Base-by-base conservation (phyloP, 2,329 filamentous ascomycete species). In the Sarocladium brachiariae region DNA sequence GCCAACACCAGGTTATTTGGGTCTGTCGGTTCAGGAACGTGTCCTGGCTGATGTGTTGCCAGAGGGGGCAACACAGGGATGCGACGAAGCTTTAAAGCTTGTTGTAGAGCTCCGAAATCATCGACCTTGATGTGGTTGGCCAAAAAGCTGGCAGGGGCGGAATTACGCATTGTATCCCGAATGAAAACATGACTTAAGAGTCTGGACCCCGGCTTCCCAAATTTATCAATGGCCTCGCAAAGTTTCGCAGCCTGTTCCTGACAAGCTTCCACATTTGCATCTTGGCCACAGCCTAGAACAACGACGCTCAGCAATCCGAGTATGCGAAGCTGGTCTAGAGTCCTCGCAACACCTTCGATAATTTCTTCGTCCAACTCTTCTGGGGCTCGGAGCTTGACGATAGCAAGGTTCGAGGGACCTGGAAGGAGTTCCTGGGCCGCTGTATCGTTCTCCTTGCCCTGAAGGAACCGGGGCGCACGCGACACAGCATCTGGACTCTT, bases 241-340 rank as follows among this genome's bases (percentile, higher is more conserved):
- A 96, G 71, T 38, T 89, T 82, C 58, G 84, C 78, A 7, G 83
- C 82, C 63, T 96, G 86, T 39, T 81, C 72, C 3, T 74, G 70
- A 50, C 78, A 73, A 43, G 70, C 62, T 57, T 70, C 54, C 23
- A 65, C 63, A 52, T 60, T 52, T 51, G 64, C 69, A 23, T 74
- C 69, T 19, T 60, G 64, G 45, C 76, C 73, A 49, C 84, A 87
- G 59, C 96, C 92, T 8, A 96, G 72, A 1, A 97, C 86, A 0
- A 99, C 80, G 18, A 91, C 81, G 53, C 89, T 90, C 47, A 82
- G 76, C 57, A 99, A 77, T 2, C 93, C 92, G 13, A 99, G 77
- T 49, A 85, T 83, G 34, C 83, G 81, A 47, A 99, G 80, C 64
- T 96, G 92, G 25, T 84, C 84, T 35, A 99, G 69, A 0, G 93